Base-by-base conservation (phyloP, 1,284 basidiomycete species). In the Boletus mariae region DNA sequence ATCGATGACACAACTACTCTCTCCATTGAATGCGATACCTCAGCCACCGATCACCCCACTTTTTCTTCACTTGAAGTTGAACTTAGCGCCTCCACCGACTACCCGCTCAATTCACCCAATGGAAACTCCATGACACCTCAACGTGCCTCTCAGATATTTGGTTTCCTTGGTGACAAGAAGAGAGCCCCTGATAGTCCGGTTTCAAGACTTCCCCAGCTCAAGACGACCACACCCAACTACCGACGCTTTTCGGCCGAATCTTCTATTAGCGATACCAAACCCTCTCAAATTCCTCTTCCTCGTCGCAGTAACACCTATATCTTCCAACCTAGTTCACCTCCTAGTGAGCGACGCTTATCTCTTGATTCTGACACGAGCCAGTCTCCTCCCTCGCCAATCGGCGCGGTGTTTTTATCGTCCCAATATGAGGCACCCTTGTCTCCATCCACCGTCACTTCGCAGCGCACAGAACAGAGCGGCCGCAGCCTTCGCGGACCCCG, bases 21-120 rank as follows among this genome's bases (percentile, higher is more conserved):
- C 61, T 63, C 72, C 62, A 70, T 75, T 12, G 74, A 80, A 53
- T 68, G 75, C 60, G 77, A 80, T 61, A 67, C 75, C 56, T 73
- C 71, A 45, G 65, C 65, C 49, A 58, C 68, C 47, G 71, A 78
- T 56, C 75, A 80, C 57, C 77, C 74, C 4, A 77, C 77, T 23
- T 81, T 87, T 49, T 85, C 84, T 4, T 90, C 87, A 0, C 76
- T 88, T 71, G 82, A 85, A 55, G 87, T 89, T 4, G 85, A 89
- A 65, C 71, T 82, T 47, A 87, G 85, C 63, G 67, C 72, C 25
- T 70, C 70, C 3, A 70, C 73, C 29, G 76, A 80, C 44, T 68
- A 69, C 8, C 66, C 72, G 46, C 70, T 71, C 32, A 42, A 59
- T 40, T 62, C 63, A 26, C 61, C 60, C 5, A 52, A 59, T 56